Base-by-base conservation (phyloP, 2,329 filamentous ascomycete species). In the Plectosphaerella plurivora region DNA sequence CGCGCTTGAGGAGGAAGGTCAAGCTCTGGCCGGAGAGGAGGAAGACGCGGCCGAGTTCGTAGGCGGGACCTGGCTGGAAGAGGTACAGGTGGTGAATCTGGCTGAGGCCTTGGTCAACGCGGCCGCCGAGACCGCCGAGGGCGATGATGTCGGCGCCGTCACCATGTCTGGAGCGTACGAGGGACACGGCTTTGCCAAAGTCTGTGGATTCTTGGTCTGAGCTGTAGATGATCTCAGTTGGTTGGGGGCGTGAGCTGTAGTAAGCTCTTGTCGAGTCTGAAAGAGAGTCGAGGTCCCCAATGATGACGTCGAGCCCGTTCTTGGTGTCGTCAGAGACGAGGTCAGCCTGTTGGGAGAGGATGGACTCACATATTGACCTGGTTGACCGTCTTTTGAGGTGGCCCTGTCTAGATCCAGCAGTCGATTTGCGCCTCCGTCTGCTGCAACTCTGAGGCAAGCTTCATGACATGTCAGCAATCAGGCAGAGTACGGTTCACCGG, bases 241-340 rank as follows among this genome's bases (percentile, higher is more conserved):
- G 68, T 18, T 51, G 64, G 15, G 64, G 67, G 50, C 78, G 75
- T 20, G 75, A 71, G 35, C 79, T 74, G 70, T 92, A 96, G 69
- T 88, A 87, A n/a, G 76, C 62, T 50, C 77, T 77, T 11, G 88
- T 79, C 12, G 81, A 70, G 10, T 82, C 74, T 3, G 73, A 73
- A 16, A 97, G 74, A 4, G 93, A 97, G 72, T 99, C 94, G 10
- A 99, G 79, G 66, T 99, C 94, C 46, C 94, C 94, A 60, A 96
- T 84, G 55, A 99, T 91, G 51, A 81, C 75, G 63, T 89, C 75
- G 2, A 91, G 82, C 53, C 83, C 74, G 63, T 83, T 70, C 78
- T 82, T 3, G 41, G 7, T 12, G 16, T 44, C 16, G 15, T 15
- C n/a, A 15, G 8, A 16, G 3, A 14, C 2, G 18, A 44, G 7